Evolutionary conservation across 768 basidiomycete species (phyloP).

Genomic region (Sarcodon aspratus): DNA sequence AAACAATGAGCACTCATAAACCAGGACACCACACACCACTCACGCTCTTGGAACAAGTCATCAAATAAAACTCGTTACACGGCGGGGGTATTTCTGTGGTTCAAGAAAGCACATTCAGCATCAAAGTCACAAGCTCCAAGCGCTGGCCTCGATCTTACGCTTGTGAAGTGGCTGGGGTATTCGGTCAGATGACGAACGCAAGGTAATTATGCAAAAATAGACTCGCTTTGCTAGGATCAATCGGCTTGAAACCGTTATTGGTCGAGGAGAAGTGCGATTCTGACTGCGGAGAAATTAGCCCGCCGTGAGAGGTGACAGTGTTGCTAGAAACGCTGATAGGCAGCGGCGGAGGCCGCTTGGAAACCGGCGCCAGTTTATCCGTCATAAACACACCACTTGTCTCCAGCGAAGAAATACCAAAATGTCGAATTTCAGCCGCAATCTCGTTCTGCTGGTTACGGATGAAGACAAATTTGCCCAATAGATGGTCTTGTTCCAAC

Average conservation of each 20-base stretch:
- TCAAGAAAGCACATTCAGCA: not conserved
- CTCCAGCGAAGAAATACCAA: constrained; percentile 40
- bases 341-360: constrained; percentile 35
- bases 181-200: not conserved
- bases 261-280: constrained; percentile 28
- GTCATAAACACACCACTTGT: constrained; percentile 39
- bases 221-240: constrained; percentile 55
- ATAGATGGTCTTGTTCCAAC: constrained; percentile 48
- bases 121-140: not conserved
- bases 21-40: constrained; percentile 3
- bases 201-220: not conserved
- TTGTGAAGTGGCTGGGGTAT: constrained; percentile 57
- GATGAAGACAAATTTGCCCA: constrained; percentile 56
- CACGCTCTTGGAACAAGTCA: constrained; percentile 69
- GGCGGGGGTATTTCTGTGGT: constrained; percentile 66
- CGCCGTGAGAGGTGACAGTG: constrained; percentile 38
- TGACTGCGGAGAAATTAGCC: constrained; percentile 59
- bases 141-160: constrained; percentile 32
- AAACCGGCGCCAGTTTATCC: constrained; percentile 23
- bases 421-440: constrained; percentile 31
- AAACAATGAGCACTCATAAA: not conserved
- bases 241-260: constrained; percentile 18
- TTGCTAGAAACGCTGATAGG: constrained; percentile 27
- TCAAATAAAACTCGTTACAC: constrained; percentile 77
- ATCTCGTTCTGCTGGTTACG: constrained; percentile 30